Evolutionary conservation across 129 eudicot genomes (phyloP).

Genomic region (Centrapalus pauciflorus): DNA sequence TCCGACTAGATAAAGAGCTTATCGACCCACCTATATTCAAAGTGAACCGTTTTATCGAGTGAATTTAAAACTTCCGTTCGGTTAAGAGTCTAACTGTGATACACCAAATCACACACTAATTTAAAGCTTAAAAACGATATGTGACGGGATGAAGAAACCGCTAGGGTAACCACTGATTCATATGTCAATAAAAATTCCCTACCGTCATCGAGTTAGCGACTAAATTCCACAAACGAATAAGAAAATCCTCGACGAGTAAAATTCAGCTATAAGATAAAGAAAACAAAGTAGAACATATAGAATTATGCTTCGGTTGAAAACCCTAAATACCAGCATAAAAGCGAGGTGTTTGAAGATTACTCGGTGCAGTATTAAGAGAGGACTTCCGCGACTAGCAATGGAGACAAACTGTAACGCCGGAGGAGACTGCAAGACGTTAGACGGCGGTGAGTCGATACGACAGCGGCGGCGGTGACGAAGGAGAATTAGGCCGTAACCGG

Average conservation of each 20-base stretch:
- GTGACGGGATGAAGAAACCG: neutral
- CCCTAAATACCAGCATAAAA: slow-evolving; percentile 17
- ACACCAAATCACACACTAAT: neutral
- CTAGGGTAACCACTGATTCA: neutral
- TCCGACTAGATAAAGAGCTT: neutral
- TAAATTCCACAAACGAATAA: neutral
- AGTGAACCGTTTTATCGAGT: neutral
- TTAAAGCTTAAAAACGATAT: neutral
- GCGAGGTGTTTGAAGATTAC: slow-evolving; percentile 14
- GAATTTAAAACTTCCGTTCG: neutral
- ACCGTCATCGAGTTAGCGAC: neutral
- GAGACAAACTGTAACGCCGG: slow-evolving; percentile 4
- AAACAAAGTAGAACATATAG: neutral
- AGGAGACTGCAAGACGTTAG: neutral
- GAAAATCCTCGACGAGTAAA: neutral
- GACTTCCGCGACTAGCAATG: neutral
- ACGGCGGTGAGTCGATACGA: neutral
- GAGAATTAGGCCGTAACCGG: slow-evolving; percentile 5
- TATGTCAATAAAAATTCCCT: neutral
- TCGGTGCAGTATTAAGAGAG: neutral
- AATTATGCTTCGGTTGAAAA: neutral
- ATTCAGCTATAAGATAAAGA: neutral
- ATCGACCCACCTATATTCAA: neutral
- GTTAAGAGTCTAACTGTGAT: neutral
- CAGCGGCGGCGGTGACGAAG: slow-evolving; percentile 9